Percentiles rank a stretch among this genome's conserved stretches.
Conservation (phyloP, 805 yeast species). For the Yamadazyma kitorensis region DNA sequence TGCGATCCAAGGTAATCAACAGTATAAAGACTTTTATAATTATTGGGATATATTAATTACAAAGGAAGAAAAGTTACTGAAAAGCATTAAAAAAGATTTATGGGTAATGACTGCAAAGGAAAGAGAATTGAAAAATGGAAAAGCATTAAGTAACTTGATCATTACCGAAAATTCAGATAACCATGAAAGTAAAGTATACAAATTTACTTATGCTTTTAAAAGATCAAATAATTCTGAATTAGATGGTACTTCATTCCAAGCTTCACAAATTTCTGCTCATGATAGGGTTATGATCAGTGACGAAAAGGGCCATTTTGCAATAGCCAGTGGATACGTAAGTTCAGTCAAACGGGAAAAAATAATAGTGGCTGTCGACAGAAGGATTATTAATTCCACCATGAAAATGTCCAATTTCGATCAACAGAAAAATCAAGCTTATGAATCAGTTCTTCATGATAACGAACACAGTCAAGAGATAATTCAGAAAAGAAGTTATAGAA, state of each 20-base stretch:
- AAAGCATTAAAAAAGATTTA: slow-evolving; percentile 55
- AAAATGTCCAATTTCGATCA: slow-evolving; percentile 42
- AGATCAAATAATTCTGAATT: slow-evolving; percentile 23
- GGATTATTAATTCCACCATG: slow-evolving; percentile 44
- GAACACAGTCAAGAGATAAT: background rate
- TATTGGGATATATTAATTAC: slow-evolving; percentile 75
- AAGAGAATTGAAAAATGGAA: slow-evolving; percentile 61
- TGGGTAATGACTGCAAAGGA: slow-evolving; percentile 61
- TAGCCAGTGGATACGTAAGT: slow-evolving; percentile 61
- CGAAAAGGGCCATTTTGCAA: slow-evolving; percentile 71
- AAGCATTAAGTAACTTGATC: slow-evolving; percentile 51
- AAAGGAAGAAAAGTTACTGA: slow-evolving; percentile 65
- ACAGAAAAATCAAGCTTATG: slow-evolving; percentile 46
- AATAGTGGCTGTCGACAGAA: slow-evolving; percentile 51
- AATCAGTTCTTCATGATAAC: slow-evolving; percentile 40
- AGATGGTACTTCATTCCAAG: slow-evolving; percentile 18
- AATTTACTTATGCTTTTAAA: slow-evolving; percentile 49
- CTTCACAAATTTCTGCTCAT: slow-evolving; percentile 49
- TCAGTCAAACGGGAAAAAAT: slow-evolving; percentile 42
- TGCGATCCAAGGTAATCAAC: slow-evolving; percentile 40
- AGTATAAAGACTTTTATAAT: slow-evolving; percentile 54
- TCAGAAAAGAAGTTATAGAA: slow-evolving; percentile 43
- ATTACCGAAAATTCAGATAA: slow-evolving; percentile 25
- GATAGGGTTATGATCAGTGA: slow-evolving; percentile 78
- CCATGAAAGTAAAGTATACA: slow-evolving; percentile 21